phyloP scores from a whole-genome alignment of 2,329 filamentous ascomycete species.

The Neodidymelliopsis sp. region DNA sequence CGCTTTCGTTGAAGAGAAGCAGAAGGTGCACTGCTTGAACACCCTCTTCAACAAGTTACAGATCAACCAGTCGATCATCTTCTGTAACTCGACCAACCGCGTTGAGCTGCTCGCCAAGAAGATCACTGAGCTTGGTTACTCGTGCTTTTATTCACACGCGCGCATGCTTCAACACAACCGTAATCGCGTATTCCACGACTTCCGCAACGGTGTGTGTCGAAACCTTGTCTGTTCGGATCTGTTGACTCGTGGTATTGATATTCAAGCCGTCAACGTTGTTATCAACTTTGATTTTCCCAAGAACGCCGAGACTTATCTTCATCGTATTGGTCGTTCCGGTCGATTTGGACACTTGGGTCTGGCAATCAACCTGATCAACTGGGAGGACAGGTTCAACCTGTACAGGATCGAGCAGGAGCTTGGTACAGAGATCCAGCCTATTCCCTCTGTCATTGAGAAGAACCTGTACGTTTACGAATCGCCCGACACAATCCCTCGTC shows the following conservation, averaged over 20 bases:
- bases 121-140: conserved; percentile 98
- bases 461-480: conserved; percentile 98
- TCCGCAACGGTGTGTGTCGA: conserved; percentile 95
- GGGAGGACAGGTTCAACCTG: conserved; percentile 98
- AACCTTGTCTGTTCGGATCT: conserved; percentile 98
- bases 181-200: conserved; percentile 99
- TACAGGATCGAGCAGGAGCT: conserved; percentile 99
- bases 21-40: conserved; percentile 98
- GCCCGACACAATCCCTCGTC: conserved; percentile 91
- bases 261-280: conserved; percentile 98
- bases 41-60: conserved; percentile 98
- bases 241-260: conserved; percentile 97
- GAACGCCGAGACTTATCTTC: conserved; percentile 98
- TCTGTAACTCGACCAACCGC: conserved; percentile 98
- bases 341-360: conserved; percentile 96
- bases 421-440: conserved; percentile 97
- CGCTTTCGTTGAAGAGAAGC: conserved; percentile 98
- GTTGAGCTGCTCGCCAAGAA: conserved; percentile 98
- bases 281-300: conserved; percentile 99
- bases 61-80: conserved; percentile 99
- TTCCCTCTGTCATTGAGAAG: conserved; percentile 93
- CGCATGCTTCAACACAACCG: conserved; percentile 97
- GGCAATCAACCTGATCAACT: conserved; percentile 99
- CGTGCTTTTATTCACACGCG: conserved; percentile 98
- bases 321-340: conserved; percentile 96